phyloP scores from a whole-genome alignment of 441 rosid genomes.

The Gossypium aridum region DNA sequence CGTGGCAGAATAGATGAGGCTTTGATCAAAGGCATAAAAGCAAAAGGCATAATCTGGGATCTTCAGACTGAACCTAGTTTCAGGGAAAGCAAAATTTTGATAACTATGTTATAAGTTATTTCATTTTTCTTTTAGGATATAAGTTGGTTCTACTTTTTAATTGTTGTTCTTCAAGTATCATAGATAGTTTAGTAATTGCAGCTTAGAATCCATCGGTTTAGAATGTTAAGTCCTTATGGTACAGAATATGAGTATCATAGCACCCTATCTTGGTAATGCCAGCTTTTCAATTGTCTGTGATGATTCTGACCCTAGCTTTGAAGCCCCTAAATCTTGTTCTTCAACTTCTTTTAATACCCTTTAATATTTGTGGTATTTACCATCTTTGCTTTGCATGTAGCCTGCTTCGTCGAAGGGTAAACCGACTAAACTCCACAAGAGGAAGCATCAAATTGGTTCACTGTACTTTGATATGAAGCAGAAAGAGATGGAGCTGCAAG shows the following conservation, averaged over 20 bases:
- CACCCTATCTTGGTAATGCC: not conserved
- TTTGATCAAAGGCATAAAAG: not conserved
- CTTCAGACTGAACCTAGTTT: not conserved
- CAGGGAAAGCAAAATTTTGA: not conserved
- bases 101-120: not conserved
- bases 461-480: constrained; percentile 76
- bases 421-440: constrained; percentile 86
- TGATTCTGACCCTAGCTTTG: not conserved
- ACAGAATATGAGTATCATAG: not conserved
- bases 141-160: not conserved
- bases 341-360: not conserved
- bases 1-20: not conserved
- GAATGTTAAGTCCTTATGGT: not conserved
- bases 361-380: not conserved
- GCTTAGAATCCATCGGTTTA: not conserved
- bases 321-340: not conserved
- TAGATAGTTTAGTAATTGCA: not conserved
- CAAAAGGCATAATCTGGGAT: not conserved
- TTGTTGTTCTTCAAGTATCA: not conserved
- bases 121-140: not conserved
- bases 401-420: constrained; percentile 77
- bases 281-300: not conserved
- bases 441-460: constrained; percentile 95
- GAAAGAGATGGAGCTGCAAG: constrained; percentile 72
- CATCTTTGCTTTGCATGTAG: constrained; percentile 26